A percentile compares a stretch with the other conserved stretches of the same genome.
phyloP scores from a whole-genome alignment of 2,329 filamentous ascomycete species.

The Chalara sp. region DNA sequence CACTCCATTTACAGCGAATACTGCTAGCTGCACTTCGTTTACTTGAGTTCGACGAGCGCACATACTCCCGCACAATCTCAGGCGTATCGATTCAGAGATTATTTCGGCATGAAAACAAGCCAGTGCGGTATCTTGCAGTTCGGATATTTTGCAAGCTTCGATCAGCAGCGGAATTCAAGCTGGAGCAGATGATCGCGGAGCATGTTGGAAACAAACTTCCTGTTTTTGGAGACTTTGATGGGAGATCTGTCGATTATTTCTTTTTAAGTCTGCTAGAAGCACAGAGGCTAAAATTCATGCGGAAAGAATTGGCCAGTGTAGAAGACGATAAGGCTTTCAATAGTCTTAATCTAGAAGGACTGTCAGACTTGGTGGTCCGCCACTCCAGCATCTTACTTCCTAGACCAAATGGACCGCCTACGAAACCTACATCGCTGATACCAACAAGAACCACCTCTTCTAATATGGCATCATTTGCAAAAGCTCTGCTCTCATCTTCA shows the following conservation, averaged over 20 bases:
- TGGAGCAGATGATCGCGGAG: conserved; percentile 62
- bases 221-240: conserved; percentile 69
- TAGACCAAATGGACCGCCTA: conserved; percentile 44
- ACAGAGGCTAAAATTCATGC: conserved; percentile 20
- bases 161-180: conserved; percentile 70
- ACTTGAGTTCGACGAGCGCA: conserved; percentile 65
- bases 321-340: not conserved
- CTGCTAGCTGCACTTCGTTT: conserved; percentile 73
- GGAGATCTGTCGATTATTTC: conserved; percentile 66
- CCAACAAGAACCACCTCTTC: conserved; percentile 63
- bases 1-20: conserved; percentile 33
- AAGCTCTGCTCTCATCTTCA: conserved; percentile 56
- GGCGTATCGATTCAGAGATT: conserved; percentile 62
- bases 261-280: conserved; percentile 60
- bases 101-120: conserved; percentile 51
- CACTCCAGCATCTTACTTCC: conserved; percentile 65
- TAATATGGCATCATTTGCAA: conserved; percentile 67
- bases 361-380: conserved; percentile 56
- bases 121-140: conserved; percentile 74
- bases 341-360: conserved; percentile 27
- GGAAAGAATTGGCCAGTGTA: conserved; percentile 5
- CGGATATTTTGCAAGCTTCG: conserved; percentile 75
- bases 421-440: conserved; percentile 48
- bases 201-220: conserved; percentile 55
- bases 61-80: conserved; percentile 59